phyloP scores from a whole-genome alignment of 345 rosid species.

The Abelmoschus esculentus region DNA sequence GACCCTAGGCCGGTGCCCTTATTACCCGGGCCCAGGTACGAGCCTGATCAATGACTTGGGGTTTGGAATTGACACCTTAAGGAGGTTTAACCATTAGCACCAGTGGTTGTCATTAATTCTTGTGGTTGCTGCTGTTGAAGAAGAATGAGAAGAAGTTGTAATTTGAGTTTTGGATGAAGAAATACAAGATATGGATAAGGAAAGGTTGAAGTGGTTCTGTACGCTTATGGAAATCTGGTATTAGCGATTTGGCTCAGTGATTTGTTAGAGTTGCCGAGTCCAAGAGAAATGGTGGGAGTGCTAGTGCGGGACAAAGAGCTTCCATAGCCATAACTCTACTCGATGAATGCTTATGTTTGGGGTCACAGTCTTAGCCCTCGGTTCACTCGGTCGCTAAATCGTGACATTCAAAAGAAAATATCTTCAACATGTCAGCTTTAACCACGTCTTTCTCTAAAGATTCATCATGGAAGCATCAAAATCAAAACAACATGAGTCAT shows the following conservation, averaged over 20 bases:
- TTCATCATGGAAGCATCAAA: too few species aligned
- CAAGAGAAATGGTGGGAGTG: constrained; percentile 1
- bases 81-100: constrained; percentile 56
- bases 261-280: constrained; percentile 8
- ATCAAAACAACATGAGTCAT: too few species aligned
- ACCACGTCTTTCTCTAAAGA: too few species aligned
- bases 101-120: constrained; percentile 26
- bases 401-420: too few species aligned
- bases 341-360: neutral
- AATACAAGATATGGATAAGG: constrained; percentile 13
- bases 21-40: too few species aligned
- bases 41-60: constrained; percentile 44
- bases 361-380: too few species aligned
- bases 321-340: constrained; percentile 21
- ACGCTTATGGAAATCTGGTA: constrained; percentile 2
- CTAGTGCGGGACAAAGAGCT: constrained; percentile 11
- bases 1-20: too few species aligned
- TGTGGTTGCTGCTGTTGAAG: neutral
- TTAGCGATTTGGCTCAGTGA: neutral
- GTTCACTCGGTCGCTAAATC: too few species aligned
- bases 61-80: constrained; percentile 33
- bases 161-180: constrained; percentile 19
- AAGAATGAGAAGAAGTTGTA: neutral
- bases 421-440: too few species aligned
- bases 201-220: constrained; percentile 8